Conservation (phyloP, 257 asterid genomes). For the Mitragyna speciosa region DNA sequence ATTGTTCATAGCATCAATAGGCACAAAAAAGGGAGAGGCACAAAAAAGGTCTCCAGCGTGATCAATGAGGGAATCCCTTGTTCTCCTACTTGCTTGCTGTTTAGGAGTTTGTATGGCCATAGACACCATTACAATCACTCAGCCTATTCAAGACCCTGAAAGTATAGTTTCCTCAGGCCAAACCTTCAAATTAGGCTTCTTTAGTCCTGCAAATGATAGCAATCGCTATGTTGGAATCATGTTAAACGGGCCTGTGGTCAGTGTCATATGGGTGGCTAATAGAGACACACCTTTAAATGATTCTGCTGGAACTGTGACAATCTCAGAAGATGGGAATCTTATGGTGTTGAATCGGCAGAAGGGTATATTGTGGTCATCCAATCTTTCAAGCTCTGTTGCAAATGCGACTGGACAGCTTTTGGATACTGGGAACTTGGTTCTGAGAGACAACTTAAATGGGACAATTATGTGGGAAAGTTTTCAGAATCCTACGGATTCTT, state of each 20-base stretch:
- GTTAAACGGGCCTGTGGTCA: slow-evolving; percentile 12
- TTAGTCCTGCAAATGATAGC: not conserved
- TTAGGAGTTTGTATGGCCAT: not conserved
- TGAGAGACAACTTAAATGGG: slow-evolving; percentile 31
- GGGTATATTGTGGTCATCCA: slow-evolving; percentile 45
- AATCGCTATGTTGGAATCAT: slow-evolving; percentile 46
- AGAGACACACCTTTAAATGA: slow-evolving; percentile 41
- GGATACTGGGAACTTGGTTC: slow-evolving; percentile 51
- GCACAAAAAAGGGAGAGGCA: not conserved
- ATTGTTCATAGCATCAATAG: no score
- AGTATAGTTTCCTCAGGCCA: no score
- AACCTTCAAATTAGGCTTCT: slow-evolving; percentile 12
- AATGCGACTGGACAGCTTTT: slow-evolving; percentile 39
- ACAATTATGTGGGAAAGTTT: slow-evolving; percentile 50
- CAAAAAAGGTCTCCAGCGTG: not conserved
- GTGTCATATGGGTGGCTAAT: slow-evolving; percentile 55
- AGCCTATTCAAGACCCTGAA: slow-evolving; percentile 23
- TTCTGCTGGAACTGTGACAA: slow-evolving; percentile 24
- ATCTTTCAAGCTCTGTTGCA: slow-evolving; percentile 11
- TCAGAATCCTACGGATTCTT: slow-evolving; percentile 34
- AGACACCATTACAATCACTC: slow-evolving; percentile 25
- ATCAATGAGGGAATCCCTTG: no score
- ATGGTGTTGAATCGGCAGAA: slow-evolving; percentile 26
- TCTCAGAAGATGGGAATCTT: slow-evolving; percentile 40
- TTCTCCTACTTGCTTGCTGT: not conserved